Percentiles rank a stretch among this genome's conserved stretches.
Conservation (phyloP, 1,284 basidiomycete species). For the Pseudozyma hubeiensis region DNA sequence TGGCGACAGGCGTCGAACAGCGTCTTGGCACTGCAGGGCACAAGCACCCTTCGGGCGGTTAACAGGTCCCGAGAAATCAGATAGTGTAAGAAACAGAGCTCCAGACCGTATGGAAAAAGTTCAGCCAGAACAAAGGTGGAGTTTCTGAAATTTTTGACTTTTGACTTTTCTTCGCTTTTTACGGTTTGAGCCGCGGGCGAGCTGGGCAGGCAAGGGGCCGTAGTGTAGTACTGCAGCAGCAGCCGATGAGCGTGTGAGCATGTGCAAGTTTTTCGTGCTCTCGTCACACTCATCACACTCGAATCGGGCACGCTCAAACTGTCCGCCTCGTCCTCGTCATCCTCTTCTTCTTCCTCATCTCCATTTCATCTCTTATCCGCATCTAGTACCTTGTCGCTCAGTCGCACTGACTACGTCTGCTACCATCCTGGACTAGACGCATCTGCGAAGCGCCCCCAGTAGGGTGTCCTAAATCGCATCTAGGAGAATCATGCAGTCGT, state of each 20-base stretch:
- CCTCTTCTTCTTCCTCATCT: neutral
- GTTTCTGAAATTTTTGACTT: slow-evolving; percentile 1
- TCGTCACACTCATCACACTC: neutral
- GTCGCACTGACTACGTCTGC: neutral
- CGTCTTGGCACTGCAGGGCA: slow-evolving; percentile 1
- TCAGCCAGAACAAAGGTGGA: slow-evolving; percentile 2
- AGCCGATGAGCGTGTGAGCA: neutral
- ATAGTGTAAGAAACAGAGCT: neutral
- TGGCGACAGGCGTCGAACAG: neutral
- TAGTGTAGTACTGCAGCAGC: neutral
- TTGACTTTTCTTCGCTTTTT: too few relatives aligned
- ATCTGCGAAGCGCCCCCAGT: slow-evolving; percentile 2
- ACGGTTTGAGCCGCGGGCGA: too few relatives aligned
- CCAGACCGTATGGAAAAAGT: neutral
- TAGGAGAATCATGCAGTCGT: slow-evolving; percentile 31
- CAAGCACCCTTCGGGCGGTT: neutral
- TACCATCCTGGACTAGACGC: neutral
- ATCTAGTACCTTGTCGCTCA: neutral
- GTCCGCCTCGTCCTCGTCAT: neutral
- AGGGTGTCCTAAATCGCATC: slow-evolving; percentile 3
- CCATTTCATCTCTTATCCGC: neutral
- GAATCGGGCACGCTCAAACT: neutral
- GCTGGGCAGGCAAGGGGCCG: too few relatives aligned
- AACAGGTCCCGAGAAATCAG: neutral
- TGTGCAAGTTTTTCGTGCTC: neutral